Evolutionary conservation across 306 rosid genomes (phyloP).

Genomic region (Malus sieversii): DNA sequence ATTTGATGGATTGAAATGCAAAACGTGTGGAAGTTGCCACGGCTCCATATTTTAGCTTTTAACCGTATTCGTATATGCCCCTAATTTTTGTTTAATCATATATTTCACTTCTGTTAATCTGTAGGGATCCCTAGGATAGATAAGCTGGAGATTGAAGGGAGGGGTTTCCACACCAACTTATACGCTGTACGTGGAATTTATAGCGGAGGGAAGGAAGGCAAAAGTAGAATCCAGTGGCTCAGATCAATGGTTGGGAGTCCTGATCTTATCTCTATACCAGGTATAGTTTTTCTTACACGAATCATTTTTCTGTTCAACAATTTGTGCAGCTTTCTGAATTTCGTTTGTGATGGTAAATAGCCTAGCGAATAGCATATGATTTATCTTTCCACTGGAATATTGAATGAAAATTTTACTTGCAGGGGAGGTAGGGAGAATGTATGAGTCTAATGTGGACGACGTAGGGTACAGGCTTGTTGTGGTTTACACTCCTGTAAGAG

Average conservation of each 20-base stretch:
- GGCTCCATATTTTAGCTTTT: background rate
- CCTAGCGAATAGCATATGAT: background rate
- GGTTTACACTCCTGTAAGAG: slow-evolving; percentile 91
- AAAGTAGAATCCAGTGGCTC: slow-evolving; percentile 94
- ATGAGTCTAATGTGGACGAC: slow-evolving; percentile 95
- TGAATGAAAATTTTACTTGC: slow-evolving; percentile 23
- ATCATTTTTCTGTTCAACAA: background rate
- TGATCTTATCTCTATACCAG: slow-evolving; percentile 92
- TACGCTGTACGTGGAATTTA: slow-evolving; percentile 86
- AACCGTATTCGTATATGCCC: background rate
- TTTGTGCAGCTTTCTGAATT: background rate
- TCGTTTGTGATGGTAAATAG: background rate
- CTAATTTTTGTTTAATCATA: background rate
- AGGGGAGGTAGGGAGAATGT: slow-evolving; percentile 90
- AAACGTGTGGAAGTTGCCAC: background rate
- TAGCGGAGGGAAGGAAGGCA: slow-evolving; percentile 98
- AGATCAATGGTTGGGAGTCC: slow-evolving; percentile 99
- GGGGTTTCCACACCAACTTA: slow-evolving; percentile 95
- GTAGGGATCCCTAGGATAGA: slow-evolving; percentile 86
- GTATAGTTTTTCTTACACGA: slow-evolving; percentile 22
- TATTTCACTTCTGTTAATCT: background rate
- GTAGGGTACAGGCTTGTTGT: slow-evolving; percentile 95
- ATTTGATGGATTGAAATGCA: background rate
- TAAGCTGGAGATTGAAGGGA: slow-evolving; percentile 94
- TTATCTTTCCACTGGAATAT: slow-evolving; percentile 6